A percentile compares a stretch with the other conserved stretches of the same genome.
These are phyloP conservation scores for Myxozyma lipomycoides DNA, from an alignment of 805 yeast species.

Conservation along the genomic window DNA sequence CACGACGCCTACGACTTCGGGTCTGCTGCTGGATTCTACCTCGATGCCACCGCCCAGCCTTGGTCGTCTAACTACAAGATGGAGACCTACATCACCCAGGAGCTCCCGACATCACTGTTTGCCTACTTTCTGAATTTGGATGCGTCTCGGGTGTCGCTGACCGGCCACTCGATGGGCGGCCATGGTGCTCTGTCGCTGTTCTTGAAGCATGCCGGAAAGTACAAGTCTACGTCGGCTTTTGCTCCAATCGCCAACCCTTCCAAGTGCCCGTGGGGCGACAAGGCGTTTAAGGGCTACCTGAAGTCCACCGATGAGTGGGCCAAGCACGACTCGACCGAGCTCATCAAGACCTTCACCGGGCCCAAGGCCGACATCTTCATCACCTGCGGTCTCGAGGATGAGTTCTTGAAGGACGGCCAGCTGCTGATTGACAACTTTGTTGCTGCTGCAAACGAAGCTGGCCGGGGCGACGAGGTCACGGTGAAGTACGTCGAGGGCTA, in stretches of 20 bases:
- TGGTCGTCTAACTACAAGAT: slow-evolving; percentile 73
- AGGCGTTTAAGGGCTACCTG: slow-evolving; percentile 74
- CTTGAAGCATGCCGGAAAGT: slow-evolving; percentile 64
- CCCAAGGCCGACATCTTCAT: slow-evolving; percentile 61
- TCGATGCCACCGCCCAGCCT: slow-evolving; percentile 73
- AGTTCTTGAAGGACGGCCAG: slow-evolving; percentile 60
- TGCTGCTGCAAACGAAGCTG: slow-evolving; percentile 54
- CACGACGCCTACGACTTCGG: slow-evolving; percentile 88
- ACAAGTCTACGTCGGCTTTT: slow-evolving; percentile 81
- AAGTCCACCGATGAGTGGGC: slow-evolving; percentile 64
- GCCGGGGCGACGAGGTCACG: slow-evolving; percentile 58
- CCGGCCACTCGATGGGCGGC: slow-evolving; percentile 99
- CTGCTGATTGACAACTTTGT: slow-evolving; percentile 71
- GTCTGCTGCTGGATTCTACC: slow-evolving; percentile 90
- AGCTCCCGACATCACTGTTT: slow-evolving; percentile 55
- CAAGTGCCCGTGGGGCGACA: slow-evolving; percentile 80
- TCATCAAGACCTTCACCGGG: slow-evolving; percentile 57
- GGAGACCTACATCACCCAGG: slow-evolving; percentile 78
- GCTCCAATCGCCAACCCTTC: slow-evolving; percentile 85
- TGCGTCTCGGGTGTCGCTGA: slow-evolving; percentile 55
- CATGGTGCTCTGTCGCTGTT: slow-evolving; percentile 79
- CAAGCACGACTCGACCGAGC: slow-evolving; percentile 77
- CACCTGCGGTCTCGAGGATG: slow-evolving; percentile 77
- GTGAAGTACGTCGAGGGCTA: slow-evolving; percentile 69
- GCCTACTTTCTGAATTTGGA: slow-evolving; percentile 49